Evolutionary conservation across 768 basidiomycete species (phyloP).

Genomic region (Rhodocollybia butyracea): DNA sequence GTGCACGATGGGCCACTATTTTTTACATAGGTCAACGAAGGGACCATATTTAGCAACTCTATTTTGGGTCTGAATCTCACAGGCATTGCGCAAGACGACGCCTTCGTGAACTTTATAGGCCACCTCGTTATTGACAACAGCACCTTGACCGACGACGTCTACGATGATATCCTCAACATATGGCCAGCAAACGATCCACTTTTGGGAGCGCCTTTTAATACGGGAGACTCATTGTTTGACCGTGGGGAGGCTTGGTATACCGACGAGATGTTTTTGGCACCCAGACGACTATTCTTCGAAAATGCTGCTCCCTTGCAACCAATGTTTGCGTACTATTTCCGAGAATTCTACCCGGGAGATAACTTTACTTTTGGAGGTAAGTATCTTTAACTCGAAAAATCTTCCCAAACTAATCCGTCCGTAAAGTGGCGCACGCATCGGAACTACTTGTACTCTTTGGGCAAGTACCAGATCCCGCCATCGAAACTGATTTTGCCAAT

Average conservation of each 20-base stretch:
- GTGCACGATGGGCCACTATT: background rate
- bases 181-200: conserved; percentile 49
- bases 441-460: conserved; percentile 50
- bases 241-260: conserved; percentile 56
- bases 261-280: conserved; percentile 52
- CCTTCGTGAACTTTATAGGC: conserved; percentile 46
- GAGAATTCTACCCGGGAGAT: conserved; percentile 56
- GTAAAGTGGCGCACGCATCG: conserved; percentile 44
- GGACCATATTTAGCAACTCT: conserved; percentile 38
- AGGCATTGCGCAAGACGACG: conserved; percentile 35
- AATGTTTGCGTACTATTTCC: conserved; percentile 53
- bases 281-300: conserved; percentile 47
- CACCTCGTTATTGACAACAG: conserved; percentile 51
- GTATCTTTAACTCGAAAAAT: conserved; percentile 11
- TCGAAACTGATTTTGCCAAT: conserved; percentile 44
- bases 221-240: conserved; percentile 59
- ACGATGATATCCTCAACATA: conserved; percentile 33
- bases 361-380: conserved; percentile 44
- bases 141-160: conserved; percentile 39
- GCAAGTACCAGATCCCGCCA: conserved; percentile 36
- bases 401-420: background rate
- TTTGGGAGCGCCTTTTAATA: conserved; percentile 51
- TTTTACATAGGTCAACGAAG: conserved; percentile 46
- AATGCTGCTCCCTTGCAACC: conserved; percentile 44
- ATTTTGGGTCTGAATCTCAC: conserved; percentile 37